A percentile compares a stretch with the other conserved stretches of the same genome.
phyloP scores from a whole-genome alignment of 768 basidiomycete genomes.

The Melanogaster broomeanus region DNA sequence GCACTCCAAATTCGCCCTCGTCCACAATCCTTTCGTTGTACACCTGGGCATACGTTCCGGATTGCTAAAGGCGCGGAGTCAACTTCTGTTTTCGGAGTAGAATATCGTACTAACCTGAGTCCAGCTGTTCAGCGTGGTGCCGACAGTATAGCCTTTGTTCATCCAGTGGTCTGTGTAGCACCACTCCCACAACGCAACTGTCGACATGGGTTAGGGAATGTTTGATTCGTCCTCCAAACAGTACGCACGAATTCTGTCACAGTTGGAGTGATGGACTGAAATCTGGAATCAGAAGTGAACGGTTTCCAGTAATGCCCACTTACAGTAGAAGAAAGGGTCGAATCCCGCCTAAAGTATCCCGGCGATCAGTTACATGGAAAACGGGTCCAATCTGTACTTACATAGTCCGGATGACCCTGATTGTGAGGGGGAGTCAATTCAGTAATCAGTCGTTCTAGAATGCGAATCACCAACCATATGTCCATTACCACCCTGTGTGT shows the following conservation, averaged over 20 bases:
- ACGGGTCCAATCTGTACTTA: constrained; percentile 4
- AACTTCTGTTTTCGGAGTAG: not conserved
- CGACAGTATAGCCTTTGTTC: constrained; percentile 20
- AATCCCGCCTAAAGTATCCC: constrained; percentile 17
- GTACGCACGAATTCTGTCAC: constrained; percentile 24
- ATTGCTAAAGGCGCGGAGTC: constrained; percentile 5
- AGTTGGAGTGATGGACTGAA: constrained; percentile 26
- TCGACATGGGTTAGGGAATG: not conserved
- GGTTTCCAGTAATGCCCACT: not conserved
- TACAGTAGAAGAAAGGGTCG: constrained; percentile 29
- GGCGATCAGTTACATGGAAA: not conserved
- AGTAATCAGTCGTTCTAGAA: not conserved
- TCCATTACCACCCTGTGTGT: constrained; percentile 25
- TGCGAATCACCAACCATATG: constrained; percentile 21
- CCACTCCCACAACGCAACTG: constrained; percentile 33
- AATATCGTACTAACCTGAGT: constrained; percentile 17
- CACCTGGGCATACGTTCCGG: constrained; percentile 22
- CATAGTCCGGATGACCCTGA: constrained; percentile 22
- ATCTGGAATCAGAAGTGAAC: not conserved
- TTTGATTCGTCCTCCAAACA: not conserved
- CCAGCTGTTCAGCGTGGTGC: constrained; percentile 13
- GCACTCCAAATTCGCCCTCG: constrained; percentile 13
- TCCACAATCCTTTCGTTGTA: constrained; percentile 23
- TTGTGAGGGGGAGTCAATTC: not conserved
- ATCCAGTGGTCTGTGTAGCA: constrained; percentile 31